Base-by-base conservation (phyloP, 2,329 filamentous ascomycete genomes). In the Fusarium mexicanum region DNA sequence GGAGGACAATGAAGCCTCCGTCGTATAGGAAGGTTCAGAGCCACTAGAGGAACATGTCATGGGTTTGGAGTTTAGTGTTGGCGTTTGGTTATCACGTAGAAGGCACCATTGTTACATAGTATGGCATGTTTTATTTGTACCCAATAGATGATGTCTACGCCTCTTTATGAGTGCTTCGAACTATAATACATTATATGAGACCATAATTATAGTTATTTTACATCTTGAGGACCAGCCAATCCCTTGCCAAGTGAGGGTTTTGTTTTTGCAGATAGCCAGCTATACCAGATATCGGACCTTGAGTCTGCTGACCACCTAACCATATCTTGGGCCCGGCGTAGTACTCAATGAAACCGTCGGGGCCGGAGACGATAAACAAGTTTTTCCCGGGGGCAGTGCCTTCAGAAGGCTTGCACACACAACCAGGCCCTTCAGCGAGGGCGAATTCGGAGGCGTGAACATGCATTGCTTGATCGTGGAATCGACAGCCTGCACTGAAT, bases 21-120 rank as follows among this genome's bases (percentile, higher is more conserved):
- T 97, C 93, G 80, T 98, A 98, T 85, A 89, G 96, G 79, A 99
- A 99, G 86, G 95, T 99, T 54, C 92, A 93, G 83, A 92, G 88
- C 50, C 89, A 91, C 69, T 92, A 83, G 84, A 51, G 57, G 33
- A 50, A 48, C 29, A 24, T 57, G 37, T 48, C 41, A 61, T 57
- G 24, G 51, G 62, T 46, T 63, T 50, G 69, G 72, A 61, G 62
- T 71, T 61, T 64, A 62, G 58, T 43, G 46, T 40, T 55, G 62
- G 77, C 69, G 71, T 76, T 79, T 71, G 69, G 66, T 61, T 50
- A 73, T 75, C 61, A 60, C 57, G 61, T 76, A 74, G 70, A 74
- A 48, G 58, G 69, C 44, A 55, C 41, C 47, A 64, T 44, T 70
- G 61, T 65, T 72, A 63, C 50, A 63, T 66, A 69, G 54, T 70